Percentiles rank a stretch among this genome's conserved stretches.
Evolutionary conservation across 345 rosid genomes (phyloP).

Genomic region (Toxicodendron radicans): DNA sequence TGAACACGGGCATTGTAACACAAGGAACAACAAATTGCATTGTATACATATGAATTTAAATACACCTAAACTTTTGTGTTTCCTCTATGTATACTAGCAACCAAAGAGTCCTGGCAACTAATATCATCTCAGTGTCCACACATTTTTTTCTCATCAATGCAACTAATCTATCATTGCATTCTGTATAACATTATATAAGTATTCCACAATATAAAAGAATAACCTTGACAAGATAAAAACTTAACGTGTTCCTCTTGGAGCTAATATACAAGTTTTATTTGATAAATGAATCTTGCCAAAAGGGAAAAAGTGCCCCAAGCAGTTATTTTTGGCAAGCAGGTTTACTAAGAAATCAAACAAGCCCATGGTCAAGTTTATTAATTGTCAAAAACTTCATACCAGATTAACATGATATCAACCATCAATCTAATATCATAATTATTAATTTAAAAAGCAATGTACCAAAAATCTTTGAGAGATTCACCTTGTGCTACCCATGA

Average conservation of each 20-base stretch:
- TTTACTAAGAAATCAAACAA: neutral
- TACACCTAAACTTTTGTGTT: too few relatives aligned
- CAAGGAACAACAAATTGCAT: neutral
- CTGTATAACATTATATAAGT: neutral
- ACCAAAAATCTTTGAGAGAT: conserved; percentile 10
- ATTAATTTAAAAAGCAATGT: neutral
- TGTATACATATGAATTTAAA: neutral
- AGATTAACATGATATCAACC: neutral
- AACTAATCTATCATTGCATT: neutral
- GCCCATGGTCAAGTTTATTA: neutral
- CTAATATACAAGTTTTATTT: neutral
- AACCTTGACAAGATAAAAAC: neutral
- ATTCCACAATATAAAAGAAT: conserved; percentile 5
- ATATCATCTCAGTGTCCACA: neutral
- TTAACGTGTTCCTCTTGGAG: neutral
- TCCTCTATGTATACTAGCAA: too few relatives aligned
- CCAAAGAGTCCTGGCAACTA: neutral
- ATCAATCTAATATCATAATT: conserved; percentile 1
- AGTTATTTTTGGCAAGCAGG: neutral
- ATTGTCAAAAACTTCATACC: neutral
- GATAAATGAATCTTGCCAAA: conserved; percentile 4
- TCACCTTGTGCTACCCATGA: conserved; percentile 84
- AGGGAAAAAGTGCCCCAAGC: neutral
- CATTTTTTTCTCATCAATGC: conserved; percentile 4
- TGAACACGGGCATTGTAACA: neutral